Percentiles rank a stretch among this genome's conserved stretches.
These are phyloP conservation scores for Rhodotorula sp. DNA, from an alignment of 1,284 basidiomycete genomes.

Conservation along the genomic window DNA sequence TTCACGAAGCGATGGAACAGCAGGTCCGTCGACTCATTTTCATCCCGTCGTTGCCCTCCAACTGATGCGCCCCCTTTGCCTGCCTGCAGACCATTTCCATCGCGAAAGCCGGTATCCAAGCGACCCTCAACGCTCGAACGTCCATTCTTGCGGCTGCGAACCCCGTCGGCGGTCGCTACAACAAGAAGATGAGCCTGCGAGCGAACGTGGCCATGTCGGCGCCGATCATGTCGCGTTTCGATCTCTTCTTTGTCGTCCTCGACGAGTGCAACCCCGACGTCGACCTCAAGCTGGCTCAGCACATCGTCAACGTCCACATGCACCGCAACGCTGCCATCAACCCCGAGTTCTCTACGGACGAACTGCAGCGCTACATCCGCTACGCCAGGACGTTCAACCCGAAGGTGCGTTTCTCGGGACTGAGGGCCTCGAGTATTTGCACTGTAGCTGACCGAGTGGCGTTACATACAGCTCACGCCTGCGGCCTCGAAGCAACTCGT, in stretches of 20 bases:
- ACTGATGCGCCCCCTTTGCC: background rate
- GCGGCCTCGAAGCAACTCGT: conserved; percentile 91
- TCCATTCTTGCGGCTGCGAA: conserved; percentile 98
- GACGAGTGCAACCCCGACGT: conserved; percentile 95
- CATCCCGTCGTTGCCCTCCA: background rate
- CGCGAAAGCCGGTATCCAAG: conserved; percentile 98
- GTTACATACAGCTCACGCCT: conserved; percentile 67
- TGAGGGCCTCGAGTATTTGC: background rate
- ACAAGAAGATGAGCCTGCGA: conserved; percentile 86
- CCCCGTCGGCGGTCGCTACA: conserved; percentile 93
- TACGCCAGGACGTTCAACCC: conserved; percentile 96
- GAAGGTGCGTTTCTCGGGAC: conserved; percentile 60
- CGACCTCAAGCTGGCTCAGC: conserved; percentile 89
- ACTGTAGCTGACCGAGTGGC: background rate
- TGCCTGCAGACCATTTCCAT: conserved; percentile 91
- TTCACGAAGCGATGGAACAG: conserved; percentile 98
- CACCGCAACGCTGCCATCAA: conserved; percentile 91
- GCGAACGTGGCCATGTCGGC: conserved; percentile 98
- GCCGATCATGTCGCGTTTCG: conserved; percentile 99
- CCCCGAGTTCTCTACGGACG: conserved; percentile 96
- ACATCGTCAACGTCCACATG: conserved; percentile 97
- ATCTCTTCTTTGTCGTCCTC: conserved; percentile 96
- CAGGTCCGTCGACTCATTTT: background rate
- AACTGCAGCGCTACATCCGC: conserved; percentile 91
- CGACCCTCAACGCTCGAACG: conserved; percentile 94